Evolutionary conservation across 2,329 filamentous ascomycete species (phyloP), one percentile per base, ranked within the genome.

Genomic region (Pseudocercospora musae): DNA sequence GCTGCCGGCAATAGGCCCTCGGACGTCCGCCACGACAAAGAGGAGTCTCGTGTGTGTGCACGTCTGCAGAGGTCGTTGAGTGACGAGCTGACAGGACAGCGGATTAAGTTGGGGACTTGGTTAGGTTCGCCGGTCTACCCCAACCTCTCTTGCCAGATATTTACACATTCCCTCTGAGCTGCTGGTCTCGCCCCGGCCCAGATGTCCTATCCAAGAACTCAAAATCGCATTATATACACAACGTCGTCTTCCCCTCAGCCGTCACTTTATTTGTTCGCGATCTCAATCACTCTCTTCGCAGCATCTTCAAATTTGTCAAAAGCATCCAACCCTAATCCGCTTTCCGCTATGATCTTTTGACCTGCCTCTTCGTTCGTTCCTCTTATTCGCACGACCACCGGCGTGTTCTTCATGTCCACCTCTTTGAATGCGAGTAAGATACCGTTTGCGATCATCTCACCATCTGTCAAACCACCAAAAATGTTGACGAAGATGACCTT

Each of bases 391-490:
- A 93, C 90, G n/a, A 93, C 89, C 0, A 93, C 88, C 0, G 90
- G 90, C 1, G 90, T 65, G 15, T 71, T 72, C 67, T 75, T 77
- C 64, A 78, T 81, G 8, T 85, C 78, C 58, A 92, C 74, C 71
- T 92, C 87, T 65, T 83, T 81, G 72, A 92, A 92, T 1, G 90
- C 90, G 68, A 90, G 71, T 25, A 93, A 80, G 54, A 94, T 84
- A 0, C 90, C 90, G 61, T 87, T 81, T 0, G 90, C 90, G 74
- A 93, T 93, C 89, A 93, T 92, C 68, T 92, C 89, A 37, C 90
- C 90, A 62, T 88, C 82, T 6, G 88, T 91, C 69, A 92, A 71
- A 0, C 87, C 87, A 8, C 86, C 87, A 67, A 89, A 90, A 67
- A 90, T 89, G 66, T 90, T 90, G 29, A 90, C 87, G 69, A 89